These are phyloP conservation scores for Dothideomycetidae sp. DNA, from an alignment of 2,329 filamentous ascomycete genomes.

Conservation along the genomic window DNA sequence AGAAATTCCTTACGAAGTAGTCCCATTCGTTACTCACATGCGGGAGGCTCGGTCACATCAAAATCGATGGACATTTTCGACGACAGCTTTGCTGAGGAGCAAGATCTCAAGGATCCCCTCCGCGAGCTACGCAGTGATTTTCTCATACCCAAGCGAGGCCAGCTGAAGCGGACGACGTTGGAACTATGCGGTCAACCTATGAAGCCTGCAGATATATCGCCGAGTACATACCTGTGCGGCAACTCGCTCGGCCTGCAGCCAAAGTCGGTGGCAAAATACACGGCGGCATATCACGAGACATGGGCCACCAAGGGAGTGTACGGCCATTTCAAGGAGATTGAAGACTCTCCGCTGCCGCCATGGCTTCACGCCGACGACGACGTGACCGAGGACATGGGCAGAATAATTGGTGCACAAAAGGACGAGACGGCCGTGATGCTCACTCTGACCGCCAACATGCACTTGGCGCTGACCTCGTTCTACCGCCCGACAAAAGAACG, in stretches of 20 bases:
- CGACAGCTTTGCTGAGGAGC: conserved; percentile 6
- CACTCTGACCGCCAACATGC: conserved; percentile 67
- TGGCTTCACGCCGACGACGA: conserved; percentile 72
- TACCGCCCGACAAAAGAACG: conserved; percentile 52
- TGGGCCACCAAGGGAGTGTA: conserved; percentile 77
- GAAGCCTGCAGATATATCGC: conserved; percentile 21
- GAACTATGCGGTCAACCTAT: conserved; percentile 11
- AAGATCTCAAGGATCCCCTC: conserved; percentile 22
- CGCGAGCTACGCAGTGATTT: conserved; percentile 48
- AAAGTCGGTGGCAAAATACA: conserved; percentile 46
- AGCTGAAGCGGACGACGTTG: conserved; percentile 51
- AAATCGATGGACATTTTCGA: conserved; percentile 8
- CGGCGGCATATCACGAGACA: conserved; percentile 61
- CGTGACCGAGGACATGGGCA: conserved; percentile 53
- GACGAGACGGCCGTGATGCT: conserved; percentile 79
- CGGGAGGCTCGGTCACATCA: too few species aligned
- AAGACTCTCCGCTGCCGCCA: conserved; percentile 51
- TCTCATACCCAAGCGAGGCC: conserved; percentile 58
- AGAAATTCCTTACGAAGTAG: too few species aligned
- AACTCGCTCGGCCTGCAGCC: conserved; percentile 84
- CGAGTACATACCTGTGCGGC: conserved; percentile 69
- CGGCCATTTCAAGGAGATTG: conserved; percentile 61
- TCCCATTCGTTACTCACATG: too few species aligned
- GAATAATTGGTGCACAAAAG: conserved; percentile 57
- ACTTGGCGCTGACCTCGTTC: conserved; percentile 72